phyloP scores from a whole-genome alignment of 75 land plant species.

The Pinus albicaulis region DNA sequence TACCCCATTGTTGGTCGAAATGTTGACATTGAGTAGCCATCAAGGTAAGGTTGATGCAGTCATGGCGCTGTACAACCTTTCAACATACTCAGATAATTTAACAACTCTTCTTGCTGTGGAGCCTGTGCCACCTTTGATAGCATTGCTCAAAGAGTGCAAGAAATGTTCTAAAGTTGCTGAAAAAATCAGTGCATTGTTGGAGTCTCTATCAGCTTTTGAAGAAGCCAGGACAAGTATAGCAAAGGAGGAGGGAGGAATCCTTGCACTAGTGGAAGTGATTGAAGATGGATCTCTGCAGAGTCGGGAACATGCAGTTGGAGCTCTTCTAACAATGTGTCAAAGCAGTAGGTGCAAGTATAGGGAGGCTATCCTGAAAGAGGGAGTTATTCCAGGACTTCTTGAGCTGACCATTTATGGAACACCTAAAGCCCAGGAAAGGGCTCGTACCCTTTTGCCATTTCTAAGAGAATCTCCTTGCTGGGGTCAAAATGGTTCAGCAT shows the following conservation, averaged over 20 bases:
- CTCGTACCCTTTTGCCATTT: constrained; percentile 46
- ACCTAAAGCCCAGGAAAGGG: constrained; percentile 50
- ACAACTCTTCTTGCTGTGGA: constrained; percentile 30
- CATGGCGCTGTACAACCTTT: constrained; percentile 70
- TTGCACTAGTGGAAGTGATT: constrained; percentile 73
- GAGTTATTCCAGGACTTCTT: constrained; percentile 80
- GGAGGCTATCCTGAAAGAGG: constrained; percentile 72
- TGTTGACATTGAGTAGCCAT: constrained; percentile 40
- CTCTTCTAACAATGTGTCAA: constrained; percentile 62
- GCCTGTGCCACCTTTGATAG: constrained; percentile 45
- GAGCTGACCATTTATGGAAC: constrained; percentile 83
- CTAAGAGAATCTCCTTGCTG: constrained; percentile 58
- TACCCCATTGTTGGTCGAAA: constrained; percentile 65
- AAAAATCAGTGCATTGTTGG: constrained; percentile 54
- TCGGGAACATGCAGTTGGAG: constrained; percentile 68
- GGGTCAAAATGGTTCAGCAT: constrained; percentile 25
- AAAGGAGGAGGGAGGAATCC: constrained; percentile 64
- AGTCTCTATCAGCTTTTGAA: constrained; percentile 57
- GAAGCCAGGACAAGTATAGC: constrained; percentile 52
- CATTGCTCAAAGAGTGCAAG: constrained; percentile 43
- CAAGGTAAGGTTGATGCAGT: constrained; percentile 75
- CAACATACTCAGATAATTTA: constrained; percentile 51
- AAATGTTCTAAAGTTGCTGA: constrained; percentile 73
- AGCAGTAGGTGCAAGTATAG: constrained; percentile 54
- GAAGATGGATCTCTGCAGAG: constrained; percentile 69